Conservation (phyloP, 2,329 filamentous ascomycete species). For the Coniella vitis region DNA sequence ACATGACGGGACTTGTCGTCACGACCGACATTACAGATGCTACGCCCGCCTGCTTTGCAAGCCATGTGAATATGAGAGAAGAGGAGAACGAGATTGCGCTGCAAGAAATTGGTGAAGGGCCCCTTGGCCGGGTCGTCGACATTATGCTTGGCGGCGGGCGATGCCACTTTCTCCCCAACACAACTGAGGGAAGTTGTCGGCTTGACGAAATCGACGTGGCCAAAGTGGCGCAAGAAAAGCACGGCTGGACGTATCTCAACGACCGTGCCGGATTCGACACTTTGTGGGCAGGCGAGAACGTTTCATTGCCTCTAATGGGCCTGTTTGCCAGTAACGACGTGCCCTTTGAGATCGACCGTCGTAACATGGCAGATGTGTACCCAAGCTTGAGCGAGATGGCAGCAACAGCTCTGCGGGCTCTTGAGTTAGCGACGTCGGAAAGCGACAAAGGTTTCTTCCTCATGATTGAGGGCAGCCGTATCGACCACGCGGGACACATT, state of each 20-base stretch:
- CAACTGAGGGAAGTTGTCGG: slow-evolving; percentile 73
- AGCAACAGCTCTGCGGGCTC: slow-evolving; percentile 67
- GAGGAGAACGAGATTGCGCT: slow-evolving; percentile 89
- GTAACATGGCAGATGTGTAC: slow-evolving; percentile 69
- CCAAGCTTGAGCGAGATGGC: slow-evolving; percentile 92
- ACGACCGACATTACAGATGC: slow-evolving; percentile 94
- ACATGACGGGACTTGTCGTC: slow-evolving; percentile 87
- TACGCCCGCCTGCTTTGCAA: slow-evolving; percentile 90
- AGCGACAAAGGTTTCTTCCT: slow-evolving; percentile 94
- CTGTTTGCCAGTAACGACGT: slow-evolving; percentile 79
- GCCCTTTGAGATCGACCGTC: slow-evolving; percentile 88
- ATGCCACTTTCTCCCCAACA: slow-evolving; percentile 87
- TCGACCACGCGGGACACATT: slow-evolving; percentile 87
- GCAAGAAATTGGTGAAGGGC: slow-evolving; percentile 84
- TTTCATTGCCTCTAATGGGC: slow-evolving; percentile 75
- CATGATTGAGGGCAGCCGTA: slow-evolving; percentile 95
- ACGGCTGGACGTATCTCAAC: slow-evolving; percentile 73
- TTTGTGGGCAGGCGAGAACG: slow-evolving; percentile 58
- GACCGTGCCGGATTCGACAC: slow-evolving; percentile 69
- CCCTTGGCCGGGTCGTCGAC: slow-evolving; percentile 81
- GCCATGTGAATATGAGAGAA: slow-evolving; percentile 71
- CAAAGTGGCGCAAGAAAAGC: slow-evolving; percentile 62
- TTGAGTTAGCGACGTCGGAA: slow-evolving; percentile 74
- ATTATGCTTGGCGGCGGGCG: slow-evolving; percentile 88
- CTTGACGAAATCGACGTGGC: slow-evolving; percentile 71